These are phyloP conservation scores for Penicillium cataractarum DNA, from an alignment of 495 filamentous ascomycete genomes.

Conservation along the genomic window DNA sequence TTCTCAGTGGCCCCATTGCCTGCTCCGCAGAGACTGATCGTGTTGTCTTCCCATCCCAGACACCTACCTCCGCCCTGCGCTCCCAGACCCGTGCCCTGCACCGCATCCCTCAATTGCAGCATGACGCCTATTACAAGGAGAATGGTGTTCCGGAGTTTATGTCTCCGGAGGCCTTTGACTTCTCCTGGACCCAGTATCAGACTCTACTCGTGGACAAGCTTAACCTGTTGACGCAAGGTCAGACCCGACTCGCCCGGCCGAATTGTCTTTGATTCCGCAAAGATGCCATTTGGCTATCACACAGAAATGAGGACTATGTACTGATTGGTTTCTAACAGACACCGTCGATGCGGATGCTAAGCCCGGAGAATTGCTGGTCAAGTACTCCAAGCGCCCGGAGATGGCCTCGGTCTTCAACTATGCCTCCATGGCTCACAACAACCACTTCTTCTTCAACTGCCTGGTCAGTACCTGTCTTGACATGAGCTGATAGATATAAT, in stretches of 20 bases:
- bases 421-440: slow-evolving; percentile 95
- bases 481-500: too few species aligned
- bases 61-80: slow-evolving; percentile 46
- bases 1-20: background rate
- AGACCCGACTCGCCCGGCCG: slow-evolving; percentile 29
- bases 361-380: slow-evolving; percentile 69
- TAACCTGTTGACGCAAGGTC: slow-evolving; percentile 74
- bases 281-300: background rate
- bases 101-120: slow-evolving; percentile 59
- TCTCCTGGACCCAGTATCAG: slow-evolving; percentile 86
- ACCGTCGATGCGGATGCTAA: slow-evolving; percentile 60
- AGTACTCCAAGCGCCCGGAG: slow-evolving; percentile 75
- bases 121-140: slow-evolving; percentile 52
- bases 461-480: slow-evolving; percentile 45
- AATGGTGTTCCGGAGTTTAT: slow-evolving; percentile 71
- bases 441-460: slow-evolving; percentile 89
- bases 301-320: background rate
- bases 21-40: slow-evolving; percentile 27
- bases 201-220: slow-evolving; percentile 69
- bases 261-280: slow-evolving; percentile 4
- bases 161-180: slow-evolving; percentile 64
- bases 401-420: slow-evolving; percentile 87
- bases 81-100: slow-evolving; percentile 55
- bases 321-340: slow-evolving; percentile 34
- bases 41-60: slow-evolving; percentile 29